Base-by-base conservation (phyloP, 140 eudicot species). In the Stevia rebaudiana region DNA sequence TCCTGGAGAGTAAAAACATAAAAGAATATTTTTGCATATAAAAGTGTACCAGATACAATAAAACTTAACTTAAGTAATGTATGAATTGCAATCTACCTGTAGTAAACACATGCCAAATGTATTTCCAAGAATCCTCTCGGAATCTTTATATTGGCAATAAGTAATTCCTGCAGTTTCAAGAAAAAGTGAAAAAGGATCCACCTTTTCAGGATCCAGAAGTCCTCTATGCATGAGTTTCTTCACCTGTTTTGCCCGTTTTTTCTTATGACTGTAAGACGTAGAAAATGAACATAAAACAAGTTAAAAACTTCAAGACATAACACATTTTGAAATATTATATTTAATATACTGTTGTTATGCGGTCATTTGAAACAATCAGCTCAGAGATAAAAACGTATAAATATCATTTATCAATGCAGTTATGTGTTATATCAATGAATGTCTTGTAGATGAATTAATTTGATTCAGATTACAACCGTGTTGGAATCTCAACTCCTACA, bases 21-120 rank as follows among this genome's bases (percentile, higher is more conserved):
- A 3, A 49, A 35, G 53, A 8, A 47, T 6, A 47, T 57, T 24
- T 18, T 42, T 3, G 28, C 18, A 43, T 52, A 59, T 21, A 12
- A 48, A 47, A 36, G 64, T 23, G 18, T 61, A 40, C 44, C 39
- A 24, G n/a, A 37, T 33, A 51, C 41, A 60, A 3, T 23, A 61
- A 5, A 70, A 15, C 44, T 51, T 22, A 8, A 65, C 25, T 56
- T 30, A 21, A 67, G 60, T 36, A 23, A 3, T 61, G 52, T 23
- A 40, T 57, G 21, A 2, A 19, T 15, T 25, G 44, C 30, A 67
- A 65, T 59, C 24, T 74, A 90, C 97, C 90, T 91, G 98, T 63
- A 92, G 56, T 79, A 92, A 72, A 72, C 96, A 88, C 98, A 92
- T 92, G 85, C 95, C 95, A 74, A 87, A 92, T n/a, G 98, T 92